These are phyloP conservation scores for Talinum fruticosum DNA, from an alignment of 148 eudicot genomes.

Conservation along the genomic window DNA sequence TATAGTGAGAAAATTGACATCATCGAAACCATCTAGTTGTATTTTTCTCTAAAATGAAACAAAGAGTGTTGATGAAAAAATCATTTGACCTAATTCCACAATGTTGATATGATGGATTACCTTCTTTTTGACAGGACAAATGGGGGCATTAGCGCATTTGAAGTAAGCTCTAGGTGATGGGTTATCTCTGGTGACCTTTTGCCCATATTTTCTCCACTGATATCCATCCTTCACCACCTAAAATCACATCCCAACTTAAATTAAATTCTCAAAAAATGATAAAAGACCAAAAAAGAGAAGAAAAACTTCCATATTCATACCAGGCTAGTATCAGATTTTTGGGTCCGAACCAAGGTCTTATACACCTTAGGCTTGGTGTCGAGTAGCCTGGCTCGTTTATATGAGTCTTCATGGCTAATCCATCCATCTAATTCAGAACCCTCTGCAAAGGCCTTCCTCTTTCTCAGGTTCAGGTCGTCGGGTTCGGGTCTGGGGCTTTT, in stretches of 20 bases:
- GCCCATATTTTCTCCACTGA: conserved; percentile 55
- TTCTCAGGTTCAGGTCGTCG: conserved; percentile 16
- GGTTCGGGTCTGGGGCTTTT: conserved; percentile 11
- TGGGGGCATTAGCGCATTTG: conserved; percentile 42
- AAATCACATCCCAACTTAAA: not conserved
- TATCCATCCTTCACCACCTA: conserved; percentile 46
- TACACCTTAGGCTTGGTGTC: conserved; percentile 27
- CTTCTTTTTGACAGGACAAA: conserved; percentile 49
- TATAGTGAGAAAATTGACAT: too few species aligned
- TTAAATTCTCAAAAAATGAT: not conserved
- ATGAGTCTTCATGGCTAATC: conserved; percentile 23
- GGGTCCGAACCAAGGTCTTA: conserved; percentile 24
- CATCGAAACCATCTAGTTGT: too few species aligned
- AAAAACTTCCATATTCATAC: conserved; percentile 20
- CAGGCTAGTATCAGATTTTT: conserved; percentile 26
- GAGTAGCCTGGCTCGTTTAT: conserved; percentile 18
- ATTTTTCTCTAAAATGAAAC: too few species aligned
- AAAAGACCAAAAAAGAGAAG: not conserved
- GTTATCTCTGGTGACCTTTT: conserved; percentile 47
- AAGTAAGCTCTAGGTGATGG: conserved; percentile 52
- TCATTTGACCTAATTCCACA: too few species aligned
- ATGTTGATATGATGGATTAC: conserved; percentile 8
- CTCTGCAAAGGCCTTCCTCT: conserved; percentile 20
- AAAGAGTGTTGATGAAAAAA: not conserved
- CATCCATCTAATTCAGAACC: not conserved